Percentiles rank a stretch among this genome's conserved stretches.
Evolutionary conservation across 192 early-diverging fungal genomes (phyloP).

Genomic region (Backusella tuberculispora): DNA sequence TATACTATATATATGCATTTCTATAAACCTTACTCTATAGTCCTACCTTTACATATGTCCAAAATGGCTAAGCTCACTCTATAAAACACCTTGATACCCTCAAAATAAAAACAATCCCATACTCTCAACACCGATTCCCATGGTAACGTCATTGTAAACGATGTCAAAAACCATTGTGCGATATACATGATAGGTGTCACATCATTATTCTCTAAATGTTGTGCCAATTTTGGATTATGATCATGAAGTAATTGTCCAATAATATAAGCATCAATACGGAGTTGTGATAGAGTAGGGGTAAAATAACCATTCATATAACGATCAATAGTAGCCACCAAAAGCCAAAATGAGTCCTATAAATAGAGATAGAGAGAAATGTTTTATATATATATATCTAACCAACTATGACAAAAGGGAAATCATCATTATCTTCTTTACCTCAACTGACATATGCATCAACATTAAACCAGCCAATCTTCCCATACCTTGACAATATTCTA

Average conservation of each 20-base stretch:
- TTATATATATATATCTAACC: neutral
- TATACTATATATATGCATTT: neutral
- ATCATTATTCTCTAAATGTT: conserved; percentile 75
- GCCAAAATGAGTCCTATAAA: conserved; percentile 87
- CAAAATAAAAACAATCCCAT: conserved; percentile 92
- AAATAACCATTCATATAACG: conserved; percentile 82
- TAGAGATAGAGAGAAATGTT: too few species aligned
- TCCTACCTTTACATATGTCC: conserved; percentile 50
- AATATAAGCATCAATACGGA: conserved; percentile 80
- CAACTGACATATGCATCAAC: conserved; percentile 83
- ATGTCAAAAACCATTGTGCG: conserved; percentile 93
- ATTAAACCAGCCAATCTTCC: conserved; percentile 89
- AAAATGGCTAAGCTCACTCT: conserved; percentile 81
- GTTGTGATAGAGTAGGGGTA: conserved; percentile 67
- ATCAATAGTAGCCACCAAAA: conserved; percentile 76
- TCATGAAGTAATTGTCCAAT: conserved; percentile 79
- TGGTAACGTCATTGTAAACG: conserved; percentile 85
- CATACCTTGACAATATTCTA: conserved; percentile 99
- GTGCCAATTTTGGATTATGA: conserved; percentile 67
- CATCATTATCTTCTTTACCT: conserved; percentile 25
- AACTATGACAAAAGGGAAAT: neutral
- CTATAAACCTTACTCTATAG: too few species aligned
- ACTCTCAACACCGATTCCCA: conserved; percentile 88
- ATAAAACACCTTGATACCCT: conserved; percentile 86
- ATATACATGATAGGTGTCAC: conserved; percentile 89